Evolutionary conservation across 495 filamentous ascomycete genomes (phyloP).

Genomic region (Tuber indicum): DNA sequence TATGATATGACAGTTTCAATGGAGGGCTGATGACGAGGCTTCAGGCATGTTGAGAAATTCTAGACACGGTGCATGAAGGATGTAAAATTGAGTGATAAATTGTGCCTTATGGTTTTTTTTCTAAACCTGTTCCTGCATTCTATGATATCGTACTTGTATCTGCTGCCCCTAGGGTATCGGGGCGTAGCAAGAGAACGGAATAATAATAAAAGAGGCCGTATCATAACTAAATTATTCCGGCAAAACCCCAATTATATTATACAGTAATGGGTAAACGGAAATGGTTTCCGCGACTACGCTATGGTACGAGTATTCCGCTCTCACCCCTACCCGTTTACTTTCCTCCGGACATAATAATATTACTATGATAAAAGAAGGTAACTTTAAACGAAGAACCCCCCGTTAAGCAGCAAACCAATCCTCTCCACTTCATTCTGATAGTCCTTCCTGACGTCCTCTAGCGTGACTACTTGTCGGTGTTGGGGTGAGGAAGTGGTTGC

Average conservation of each 20-base stretch:
- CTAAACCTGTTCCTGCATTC: background rate
- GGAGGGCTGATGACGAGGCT: too few relatives aligned
- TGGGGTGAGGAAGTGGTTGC: constrained; percentile 5
- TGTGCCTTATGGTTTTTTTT: background rate
- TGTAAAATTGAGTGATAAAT: background rate
- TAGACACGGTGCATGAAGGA: background rate
- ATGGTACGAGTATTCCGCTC: background rate
- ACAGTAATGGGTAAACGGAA: background rate
- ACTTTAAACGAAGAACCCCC: constrained; percentile 41
- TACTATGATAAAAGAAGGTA: background rate
- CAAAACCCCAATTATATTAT: background rate
- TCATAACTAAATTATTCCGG: background rate
- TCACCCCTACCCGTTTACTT: background rate
- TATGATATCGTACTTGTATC: background rate
- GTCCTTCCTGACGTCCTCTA: constrained; percentile 73
- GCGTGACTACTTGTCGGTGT: constrained; percentile 54
- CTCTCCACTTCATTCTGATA: constrained; percentile 85
- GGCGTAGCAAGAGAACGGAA: background rate
- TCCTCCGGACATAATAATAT: background rate
- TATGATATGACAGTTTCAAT: background rate
- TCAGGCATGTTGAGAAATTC: too few relatives aligned
- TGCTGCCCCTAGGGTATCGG: background rate
- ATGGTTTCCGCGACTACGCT: background rate
- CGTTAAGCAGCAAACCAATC: constrained; percentile 45
- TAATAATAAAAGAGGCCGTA: background rate